Conservation (phyloP, 2,329 filamentous ascomycete genomes). For the Talaromyces islandicus region DNA sequence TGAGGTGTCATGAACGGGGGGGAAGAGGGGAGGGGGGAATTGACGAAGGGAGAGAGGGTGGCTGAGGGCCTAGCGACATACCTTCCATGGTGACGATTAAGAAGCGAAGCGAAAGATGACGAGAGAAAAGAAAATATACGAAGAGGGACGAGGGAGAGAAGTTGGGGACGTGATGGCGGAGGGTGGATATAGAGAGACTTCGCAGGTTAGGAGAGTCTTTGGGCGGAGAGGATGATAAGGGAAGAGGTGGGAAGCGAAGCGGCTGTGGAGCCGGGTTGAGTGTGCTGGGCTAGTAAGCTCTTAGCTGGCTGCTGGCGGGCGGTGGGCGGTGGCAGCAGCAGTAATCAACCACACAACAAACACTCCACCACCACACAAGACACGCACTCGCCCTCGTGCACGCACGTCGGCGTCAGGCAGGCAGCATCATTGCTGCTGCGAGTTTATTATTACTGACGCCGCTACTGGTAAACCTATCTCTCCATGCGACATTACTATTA, state of each 20-base stretch:
- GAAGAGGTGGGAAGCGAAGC: constrained; percentile 10
- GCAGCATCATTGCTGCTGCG: neutral
- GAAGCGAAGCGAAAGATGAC: constrained; percentile 16
- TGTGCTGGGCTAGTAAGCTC: constrained; percentile 6
- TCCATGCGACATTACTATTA: neutral
- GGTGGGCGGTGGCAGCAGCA: neutral
- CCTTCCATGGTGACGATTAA: constrained; percentile 56
- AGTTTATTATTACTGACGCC: neutral
- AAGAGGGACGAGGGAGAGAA: constrained; percentile 9
- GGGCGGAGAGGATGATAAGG: constrained; percentile 11
- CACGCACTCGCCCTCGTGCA: neutral
- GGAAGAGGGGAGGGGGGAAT: neutral
- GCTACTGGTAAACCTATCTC: no score
- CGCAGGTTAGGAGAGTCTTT: constrained; percentile 5
- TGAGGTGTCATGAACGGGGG: constrained; percentile 26
- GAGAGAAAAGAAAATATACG: constrained; percentile 12
- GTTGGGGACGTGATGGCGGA: constrained; percentile 12
- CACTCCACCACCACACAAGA: neutral
- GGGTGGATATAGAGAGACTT: constrained; percentile 11
- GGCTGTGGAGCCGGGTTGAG: constrained; percentile 8
- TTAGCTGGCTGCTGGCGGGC: neutral
- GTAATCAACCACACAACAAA: neutral
- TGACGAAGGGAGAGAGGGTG: constrained; percentile 7
- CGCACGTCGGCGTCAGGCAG: neutral
- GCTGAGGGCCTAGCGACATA: constrained; percentile 38